Conservation (phyloP, 495 filamentous ascomycete species). For the Xylaria castorea region DNA sequence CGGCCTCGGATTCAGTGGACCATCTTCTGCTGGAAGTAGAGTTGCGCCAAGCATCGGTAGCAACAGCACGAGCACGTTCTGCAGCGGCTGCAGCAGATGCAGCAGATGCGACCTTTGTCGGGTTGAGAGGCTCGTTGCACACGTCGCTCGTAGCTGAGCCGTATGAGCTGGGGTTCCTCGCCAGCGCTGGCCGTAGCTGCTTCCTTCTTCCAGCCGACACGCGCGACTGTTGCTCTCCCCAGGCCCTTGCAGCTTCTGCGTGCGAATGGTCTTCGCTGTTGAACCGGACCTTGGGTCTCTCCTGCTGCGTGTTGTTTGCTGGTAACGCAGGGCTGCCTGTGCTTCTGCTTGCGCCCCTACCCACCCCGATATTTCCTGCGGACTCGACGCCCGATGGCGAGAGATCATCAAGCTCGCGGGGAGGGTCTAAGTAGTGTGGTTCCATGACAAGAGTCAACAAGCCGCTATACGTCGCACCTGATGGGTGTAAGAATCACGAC, state of each 20-base stretch:
- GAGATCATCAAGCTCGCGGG: constrained; percentile 23
- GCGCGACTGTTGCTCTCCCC: constrained; percentile 8
- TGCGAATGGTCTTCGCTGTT: constrained; percentile 11
- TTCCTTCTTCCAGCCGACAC: not conserved
- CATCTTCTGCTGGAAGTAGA: constrained; percentile 4
- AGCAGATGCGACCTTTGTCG: not conserved
- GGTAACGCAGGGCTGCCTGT: not conserved
- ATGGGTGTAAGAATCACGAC: not conserved
- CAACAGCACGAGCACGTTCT: constrained; percentile 15
- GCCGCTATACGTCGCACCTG: too few relatives aligned
- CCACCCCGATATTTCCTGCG: not conserved
- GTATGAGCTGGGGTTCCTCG: constrained; percentile 21
- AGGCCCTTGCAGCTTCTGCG: not conserved
- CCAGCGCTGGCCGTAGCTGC: constrained; percentile 17
- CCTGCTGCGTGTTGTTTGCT: constrained; percentile 7
- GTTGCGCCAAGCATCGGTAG: constrained; percentile 9
- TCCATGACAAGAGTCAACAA: not conserved
- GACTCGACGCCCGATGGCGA: not conserved
- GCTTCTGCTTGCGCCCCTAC: not conserved
- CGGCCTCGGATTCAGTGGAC: constrained; percentile 13
- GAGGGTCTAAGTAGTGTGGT: not conserved
- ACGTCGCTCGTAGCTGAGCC: constrained; percentile 14
- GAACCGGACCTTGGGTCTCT: constrained; percentile 23
- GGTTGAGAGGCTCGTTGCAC: not conserved
- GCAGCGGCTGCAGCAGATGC: constrained; percentile 13